phyloP scores from a whole-genome alignment of 768 basidiomycete genomes.

The Mycena epipterygia region DNA sequence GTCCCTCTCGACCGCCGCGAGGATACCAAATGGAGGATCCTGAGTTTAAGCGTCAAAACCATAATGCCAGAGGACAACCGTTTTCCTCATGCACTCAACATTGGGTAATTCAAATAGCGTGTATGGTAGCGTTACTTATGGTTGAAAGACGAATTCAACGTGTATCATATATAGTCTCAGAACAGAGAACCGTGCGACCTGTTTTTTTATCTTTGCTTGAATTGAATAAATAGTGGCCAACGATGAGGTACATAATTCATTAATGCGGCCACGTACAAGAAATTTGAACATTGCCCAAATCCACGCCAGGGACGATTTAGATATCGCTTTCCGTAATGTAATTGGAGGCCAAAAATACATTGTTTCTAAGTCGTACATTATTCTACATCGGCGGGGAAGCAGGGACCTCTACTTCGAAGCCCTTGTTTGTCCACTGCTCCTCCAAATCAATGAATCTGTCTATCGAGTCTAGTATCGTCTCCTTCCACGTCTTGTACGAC shows the following conservation, averaged over 20 bases:
- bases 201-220: too few species aligned
- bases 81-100: not conserved
- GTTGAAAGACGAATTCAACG: too few species aligned
- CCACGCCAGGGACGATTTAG: too few species aligned
- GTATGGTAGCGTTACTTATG: not conserved
- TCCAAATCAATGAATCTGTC: conserved; percentile 33
- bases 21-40: not conserved
- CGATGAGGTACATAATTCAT: too few species aligned
- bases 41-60: conserved; percentile 1
- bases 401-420: conserved; percentile 28
- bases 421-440: conserved; percentile 34
- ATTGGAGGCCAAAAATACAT: too few species aligned
- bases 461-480: conserved; percentile 34
- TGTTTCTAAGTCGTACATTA: not conserved
- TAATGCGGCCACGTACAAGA: too few species aligned
- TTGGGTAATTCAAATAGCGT: not conserved
- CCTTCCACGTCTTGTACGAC: conserved; percentile 27
- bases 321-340: too few species aligned
- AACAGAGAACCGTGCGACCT: too few species aligned
- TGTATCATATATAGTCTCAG: too few species aligned
- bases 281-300: too few species aligned
- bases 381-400: conserved; percentile 26
- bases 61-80: not conserved
- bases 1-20: not conserved
- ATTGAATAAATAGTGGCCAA: too few species aligned